phyloP scores from a whole-genome alignment of 352 stramenopile genomes.

The Globisporangium apiculatum region DNA sequence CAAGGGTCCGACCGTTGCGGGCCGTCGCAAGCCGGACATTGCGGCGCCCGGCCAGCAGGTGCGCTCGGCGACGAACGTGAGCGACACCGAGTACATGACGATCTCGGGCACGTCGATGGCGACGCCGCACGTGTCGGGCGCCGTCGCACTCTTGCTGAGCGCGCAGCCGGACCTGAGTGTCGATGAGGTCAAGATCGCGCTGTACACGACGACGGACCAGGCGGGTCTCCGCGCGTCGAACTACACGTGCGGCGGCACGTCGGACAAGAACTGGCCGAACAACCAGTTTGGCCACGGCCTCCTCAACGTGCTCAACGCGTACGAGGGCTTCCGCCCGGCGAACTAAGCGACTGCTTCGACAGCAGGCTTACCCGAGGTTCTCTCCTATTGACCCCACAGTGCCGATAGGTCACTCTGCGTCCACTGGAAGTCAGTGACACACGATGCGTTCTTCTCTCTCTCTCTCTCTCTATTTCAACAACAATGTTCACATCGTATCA shows the following conservation, averaged over 20 bases:
- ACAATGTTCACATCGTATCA: no score
- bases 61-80: constrained; percentile 5
- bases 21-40: constrained; percentile 17
- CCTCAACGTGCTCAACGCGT: constrained; percentile 15
- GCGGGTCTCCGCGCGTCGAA: background rate
- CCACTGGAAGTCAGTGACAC: no score
- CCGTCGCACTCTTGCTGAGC: constrained; percentile 20
- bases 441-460: no score
- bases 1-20: constrained; percentile 11
- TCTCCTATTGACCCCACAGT: no score
- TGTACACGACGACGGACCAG: constrained; percentile 9
- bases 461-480: no score
- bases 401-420: no score
- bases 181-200: constrained; percentile 11
- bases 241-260: constrained; percentile 19
- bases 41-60: constrained; percentile 16
- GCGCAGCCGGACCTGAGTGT: constrained; percentile 14
- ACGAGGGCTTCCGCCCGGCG: constrained; percentile 11
- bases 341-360: no score
- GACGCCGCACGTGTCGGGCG: constrained; percentile 21
- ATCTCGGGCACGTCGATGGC: constrained; percentile 23
- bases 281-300: constrained; percentile 24
- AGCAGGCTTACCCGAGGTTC: no score
- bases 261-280: constrained; percentile 27
- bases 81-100: constrained; percentile 7